Evolutionary conservation across 2,329 filamentous ascomycete species (phyloP), one percentile per base, ranked within the genome.

Genomic region (Colletotrichum horii): DNA sequence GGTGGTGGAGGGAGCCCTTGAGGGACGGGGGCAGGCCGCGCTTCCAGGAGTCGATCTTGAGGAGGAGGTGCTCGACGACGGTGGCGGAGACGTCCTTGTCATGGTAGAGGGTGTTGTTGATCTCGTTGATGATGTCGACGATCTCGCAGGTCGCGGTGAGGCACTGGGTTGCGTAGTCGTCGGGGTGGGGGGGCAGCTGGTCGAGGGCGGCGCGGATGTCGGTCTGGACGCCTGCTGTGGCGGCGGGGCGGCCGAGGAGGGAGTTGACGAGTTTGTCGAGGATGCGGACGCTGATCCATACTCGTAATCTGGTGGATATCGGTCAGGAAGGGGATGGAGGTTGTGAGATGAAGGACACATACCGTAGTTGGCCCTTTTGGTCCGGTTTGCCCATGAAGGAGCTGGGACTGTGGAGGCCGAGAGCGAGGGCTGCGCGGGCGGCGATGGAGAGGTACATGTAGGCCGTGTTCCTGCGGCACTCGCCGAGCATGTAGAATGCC

Each of bases 391-490:
- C 43, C 43, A 52, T 52, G n/a, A 22, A 52, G 4, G n/a, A 52
- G 43, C 43, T 82, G 75, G 8, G 67, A 80, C 82, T 82, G 69
- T 92, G 90, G 5, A 93, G 80, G 1, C 91, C 91, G 1, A 93
- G 79, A 1, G 90, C 89, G 9, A 89, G 88, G 1, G 91, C 91
- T 1, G 91, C 89, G 71, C 89, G 88, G 0, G 88, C 85, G 3
- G 91, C 91, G 16, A 92, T 88, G 0, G 91, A 91, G 6, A 93
- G 80, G 71, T 92, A 93, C 89, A 93, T 91, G 69, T 91, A 93
- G 0, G 91, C 91, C 2, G 91, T 32, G 9, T 92, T 92, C 12
- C 90, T 84, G 32, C 89, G 89, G 70, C 90, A 92, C 6, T 89
- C 89, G 0, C 89, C 90, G 3, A 91, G 84, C 87, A 91, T 89